Evolutionary conservation across 768 basidiomycete species (phyloP), one percentile per base, ranked within the genome.

Genomic region (Boletellus ananas): DNA sequence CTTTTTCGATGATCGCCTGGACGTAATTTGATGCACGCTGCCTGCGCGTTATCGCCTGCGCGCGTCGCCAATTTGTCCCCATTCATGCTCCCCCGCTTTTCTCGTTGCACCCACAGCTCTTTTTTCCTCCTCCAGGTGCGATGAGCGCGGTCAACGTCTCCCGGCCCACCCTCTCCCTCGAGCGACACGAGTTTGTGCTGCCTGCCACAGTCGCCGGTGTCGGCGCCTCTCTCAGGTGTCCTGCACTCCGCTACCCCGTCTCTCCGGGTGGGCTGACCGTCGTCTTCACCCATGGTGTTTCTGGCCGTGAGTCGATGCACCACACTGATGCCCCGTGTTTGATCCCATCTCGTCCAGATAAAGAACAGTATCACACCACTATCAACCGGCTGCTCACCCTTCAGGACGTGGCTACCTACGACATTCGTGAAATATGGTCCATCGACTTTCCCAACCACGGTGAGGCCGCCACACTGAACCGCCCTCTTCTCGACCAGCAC

Each of bases 381-480:
- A 49, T 68, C 12, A 40, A 46, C 7, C 52, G 54, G 6, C 20
- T 68, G 6, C 57, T 69, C 34, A 35, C 35, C 27, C 49, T 52
- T 41, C 42, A 42, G 11, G 37, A 50, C 17, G 39, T 16, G 7
- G 51, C 55, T 4, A 47, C 54, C 3, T 63, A 58, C 31, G 54
- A 47, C 23, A 59, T 70, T 17, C 57, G 60, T 3, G 69, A 70
- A 39, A 60, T 71, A 47, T 70, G 69, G 69, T 59, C 64, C 3
- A 52, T 71, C 3, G 70, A 71, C 44, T 58, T 69, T 47, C 71
- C 68, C 1, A 71, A 71, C 44, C 70, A 71, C 29, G 70, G 71
- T 6, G 61, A 72, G 43, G 55, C 70, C 10, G 70, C 70, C 13
- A 45, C 47, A 6, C 40, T 67, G n/a, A 71, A 71, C 41, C 66